Conservation (phyloP, 345 rosid species). For the Erodium maritimum region DNA sequence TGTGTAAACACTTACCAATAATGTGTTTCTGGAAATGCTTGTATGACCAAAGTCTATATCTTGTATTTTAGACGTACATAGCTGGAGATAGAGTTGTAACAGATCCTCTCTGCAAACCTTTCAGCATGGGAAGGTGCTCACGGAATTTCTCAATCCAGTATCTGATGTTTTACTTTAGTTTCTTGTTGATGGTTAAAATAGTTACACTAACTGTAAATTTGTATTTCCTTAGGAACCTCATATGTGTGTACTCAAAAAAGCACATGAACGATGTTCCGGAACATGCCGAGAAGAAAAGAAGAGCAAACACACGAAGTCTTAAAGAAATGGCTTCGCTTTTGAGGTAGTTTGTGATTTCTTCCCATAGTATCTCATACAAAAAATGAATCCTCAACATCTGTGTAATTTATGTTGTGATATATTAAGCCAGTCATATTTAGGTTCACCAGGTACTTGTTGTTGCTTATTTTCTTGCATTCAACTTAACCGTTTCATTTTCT, state of each 20-base stretch:
- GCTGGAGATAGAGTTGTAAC: conserved; percentile 97
- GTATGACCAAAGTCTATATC: conserved; percentile 12
- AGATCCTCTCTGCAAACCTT: conserved; percentile 97
- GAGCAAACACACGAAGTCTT: conserved; percentile 79
- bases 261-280: conserved; percentile 90
- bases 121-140: conserved; percentile 93
- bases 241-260: conserved; percentile 92
- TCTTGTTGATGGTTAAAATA: conserved; percentile 1
- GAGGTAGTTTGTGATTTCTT: conserved; percentile 33
- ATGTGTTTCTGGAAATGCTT: not conserved
- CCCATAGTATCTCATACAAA: not conserved
- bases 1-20: conserved; percentile 1
- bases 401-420: not conserved
- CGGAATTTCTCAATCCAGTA: not conserved
- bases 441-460: not conserved
- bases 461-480: not conserved
- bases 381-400: not conserved
- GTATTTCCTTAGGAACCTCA: conserved; percentile 52
- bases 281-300: conserved; percentile 77
- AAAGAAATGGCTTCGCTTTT: conserved; percentile 91
- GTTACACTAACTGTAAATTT: conserved; percentile 3
- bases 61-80: conserved; percentile 52
- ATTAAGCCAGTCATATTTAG: not conserved
- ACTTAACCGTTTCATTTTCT: not conserved
- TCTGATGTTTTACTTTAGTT: not conserved